Conservation (phyloP, 225 moss, liverwort and hornwort genomes). For the Pseudisothecium myosuroides region DNA sequence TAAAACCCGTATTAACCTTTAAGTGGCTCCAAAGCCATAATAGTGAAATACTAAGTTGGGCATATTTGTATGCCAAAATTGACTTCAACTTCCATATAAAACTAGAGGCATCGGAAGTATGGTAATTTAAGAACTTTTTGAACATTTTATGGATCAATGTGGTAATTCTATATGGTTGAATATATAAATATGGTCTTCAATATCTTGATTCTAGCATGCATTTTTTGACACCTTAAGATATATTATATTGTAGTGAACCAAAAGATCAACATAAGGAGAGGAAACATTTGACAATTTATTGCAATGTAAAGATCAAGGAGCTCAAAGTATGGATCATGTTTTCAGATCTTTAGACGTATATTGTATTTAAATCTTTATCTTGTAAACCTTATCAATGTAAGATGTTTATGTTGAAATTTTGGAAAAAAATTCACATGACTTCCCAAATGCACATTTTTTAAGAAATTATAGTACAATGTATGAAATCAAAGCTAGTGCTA, state of each 20-base stretch:
- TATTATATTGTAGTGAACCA: background rate
- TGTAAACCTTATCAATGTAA: background rate
- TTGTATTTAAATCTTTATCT: too few species aligned
- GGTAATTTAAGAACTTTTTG: background rate
- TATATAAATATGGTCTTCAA: background rate
- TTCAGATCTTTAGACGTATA: fast-evolving
- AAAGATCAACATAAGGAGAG: background rate
- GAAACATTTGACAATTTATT: background rate
- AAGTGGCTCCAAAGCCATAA: background rate
- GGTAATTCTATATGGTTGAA: background rate
- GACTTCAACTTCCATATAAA: background rate
- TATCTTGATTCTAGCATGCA: background rate
- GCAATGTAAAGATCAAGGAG: background rate
- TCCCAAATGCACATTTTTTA: background rate
- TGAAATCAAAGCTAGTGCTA: background rate
- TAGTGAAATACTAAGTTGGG: background rate
- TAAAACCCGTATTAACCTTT: too few species aligned
- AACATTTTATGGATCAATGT: background rate
- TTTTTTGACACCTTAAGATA: background rate
- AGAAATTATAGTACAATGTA: background rate
- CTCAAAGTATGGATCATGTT: background rate
- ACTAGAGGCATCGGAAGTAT: background rate
- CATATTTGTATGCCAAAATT: fast-evolving
- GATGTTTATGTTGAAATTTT: background rate
- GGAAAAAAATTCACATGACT: background rate